Conservation (phyloP, 345 rosid species). For the Populus simonii region DNA sequence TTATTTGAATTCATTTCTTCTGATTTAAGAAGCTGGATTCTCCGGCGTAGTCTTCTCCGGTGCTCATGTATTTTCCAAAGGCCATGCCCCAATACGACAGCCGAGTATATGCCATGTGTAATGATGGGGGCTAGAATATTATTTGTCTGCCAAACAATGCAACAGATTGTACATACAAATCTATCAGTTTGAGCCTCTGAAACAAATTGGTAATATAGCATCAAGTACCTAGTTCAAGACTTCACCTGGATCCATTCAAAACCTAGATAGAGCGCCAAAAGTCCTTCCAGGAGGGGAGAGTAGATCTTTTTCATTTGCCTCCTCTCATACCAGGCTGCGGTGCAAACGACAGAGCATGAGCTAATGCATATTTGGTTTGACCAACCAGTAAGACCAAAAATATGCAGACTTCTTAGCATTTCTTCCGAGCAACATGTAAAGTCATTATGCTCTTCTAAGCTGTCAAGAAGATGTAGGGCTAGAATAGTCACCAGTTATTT, state of each 20-base stretch:
- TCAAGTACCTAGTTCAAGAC: background rate
- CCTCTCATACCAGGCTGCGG: slow-evolving; percentile 93
- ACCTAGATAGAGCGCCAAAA: slow-evolving; percentile 87
- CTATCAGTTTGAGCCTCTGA: background rate
- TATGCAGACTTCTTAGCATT: background rate
- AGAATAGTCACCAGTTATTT: too few relatives aligned
- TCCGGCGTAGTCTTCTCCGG: slow-evolving; percentile 61
- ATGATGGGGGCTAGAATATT: slow-evolving; percentile 85
- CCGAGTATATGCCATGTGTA: slow-evolving; percentile 86
- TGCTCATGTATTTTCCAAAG: slow-evolving; percentile 92
- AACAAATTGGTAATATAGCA: background rate
- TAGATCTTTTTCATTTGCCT: slow-evolving; percentile 96
- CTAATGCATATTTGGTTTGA: background rate
- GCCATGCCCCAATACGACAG: slow-evolving; percentile 82
- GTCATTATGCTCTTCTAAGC: background rate
- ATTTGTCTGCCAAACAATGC: slow-evolving; percentile 51
- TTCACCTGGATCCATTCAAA: slow-evolving; percentile 91
- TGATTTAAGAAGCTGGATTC: slow-evolving; percentile 58
- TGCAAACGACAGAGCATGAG: background rate
- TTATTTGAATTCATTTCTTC: slow-evolving; percentile 36
- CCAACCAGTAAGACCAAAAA: background rate
- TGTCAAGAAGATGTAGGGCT: too few relatives aligned
- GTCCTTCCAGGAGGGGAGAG: slow-evolving; percentile 93
- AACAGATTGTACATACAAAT: background rate
- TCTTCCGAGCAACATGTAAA: background rate